phyloP scores from a whole-genome alignment of 345 rosid genomes.

The Triadica sebifera region DNA sequence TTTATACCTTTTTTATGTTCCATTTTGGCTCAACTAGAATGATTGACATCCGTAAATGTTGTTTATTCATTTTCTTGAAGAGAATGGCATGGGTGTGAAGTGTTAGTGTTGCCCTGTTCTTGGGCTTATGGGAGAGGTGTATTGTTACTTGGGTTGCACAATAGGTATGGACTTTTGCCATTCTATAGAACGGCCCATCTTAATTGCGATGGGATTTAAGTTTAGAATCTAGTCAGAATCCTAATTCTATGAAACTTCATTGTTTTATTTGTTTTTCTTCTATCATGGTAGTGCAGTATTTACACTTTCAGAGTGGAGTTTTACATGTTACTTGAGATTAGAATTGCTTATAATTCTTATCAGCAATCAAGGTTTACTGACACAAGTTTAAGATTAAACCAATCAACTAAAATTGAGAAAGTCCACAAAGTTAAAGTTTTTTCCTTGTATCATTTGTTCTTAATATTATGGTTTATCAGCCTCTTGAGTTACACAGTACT shows the following conservation, averaged over 20 bases:
- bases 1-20: neutral
- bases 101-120: neutral
- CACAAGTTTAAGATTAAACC: neutral
- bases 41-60: neutral
- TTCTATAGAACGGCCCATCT: neutral
- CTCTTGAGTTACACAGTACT: neutral
- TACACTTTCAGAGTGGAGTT: neutral
- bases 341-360: neutral
- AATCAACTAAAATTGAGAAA: neutral
- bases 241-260: no score
- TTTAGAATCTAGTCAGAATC: neutral
- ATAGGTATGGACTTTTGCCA: neutral
- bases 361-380: neutral
- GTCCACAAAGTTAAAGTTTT: neutral
- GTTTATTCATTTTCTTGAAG: neutral
- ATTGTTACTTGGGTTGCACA: slow-evolving; percentile 1
- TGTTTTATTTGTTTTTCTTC: no score
- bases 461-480: neutral
- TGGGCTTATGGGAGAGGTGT: neutral
- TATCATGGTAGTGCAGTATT: neutral
- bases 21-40: neutral
- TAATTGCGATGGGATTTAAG: neutral
- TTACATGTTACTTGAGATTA: neutral
- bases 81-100: neutral
- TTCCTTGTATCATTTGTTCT: neutral